Evolutionary conservation across 768 basidiomycete species (phyloP).

Genomic region (Kwoniella sp.): DNA sequence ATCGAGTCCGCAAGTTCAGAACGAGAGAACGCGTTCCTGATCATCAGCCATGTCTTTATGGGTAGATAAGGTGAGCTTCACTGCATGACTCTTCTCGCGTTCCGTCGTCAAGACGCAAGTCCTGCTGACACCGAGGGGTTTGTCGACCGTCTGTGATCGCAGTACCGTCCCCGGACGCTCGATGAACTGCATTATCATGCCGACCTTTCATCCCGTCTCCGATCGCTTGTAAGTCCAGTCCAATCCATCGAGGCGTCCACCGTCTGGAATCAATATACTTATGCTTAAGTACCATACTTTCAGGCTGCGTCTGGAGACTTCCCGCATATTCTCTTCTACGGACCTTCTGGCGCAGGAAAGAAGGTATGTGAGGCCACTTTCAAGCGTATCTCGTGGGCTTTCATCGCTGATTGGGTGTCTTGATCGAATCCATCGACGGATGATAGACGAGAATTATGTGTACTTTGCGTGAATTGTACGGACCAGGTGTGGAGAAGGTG

Average conservation of each 20-base stretch:
- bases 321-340: constrained; percentile 96
- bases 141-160: background rate
- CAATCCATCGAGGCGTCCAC: too few relatives aligned
- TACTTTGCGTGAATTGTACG: constrained; percentile 84
- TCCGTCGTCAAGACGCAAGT: background rate
- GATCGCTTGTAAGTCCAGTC: constrained; percentile 72
- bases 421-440: too few relatives aligned
- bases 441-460: constrained; percentile 78
- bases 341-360: constrained; percentile 94
- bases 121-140: background rate
- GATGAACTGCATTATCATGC: constrained; percentile 86
- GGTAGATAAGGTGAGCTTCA: constrained; percentile 62
- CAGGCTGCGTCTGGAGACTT: constrained; percentile 90
- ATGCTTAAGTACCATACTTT: too few relatives aligned
- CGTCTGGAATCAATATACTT: too few relatives aligned
- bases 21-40: background rate
- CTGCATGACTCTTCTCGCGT: background rate
- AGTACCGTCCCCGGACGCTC: constrained; percentile 84
- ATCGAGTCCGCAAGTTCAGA: background rate
- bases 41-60: constrained; percentile 59
- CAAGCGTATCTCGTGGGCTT: background rate
- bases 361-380: constrained; percentile 60
- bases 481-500: constrained; percentile 89
- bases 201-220: constrained; percentile 74
- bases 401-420: background rate